Percentiles rank a stretch among this genome's conserved stretches.
Conservation (phyloP, 2,329 filamentous ascomycete genomes). For the Verticillium zaregamsianum region DNA sequence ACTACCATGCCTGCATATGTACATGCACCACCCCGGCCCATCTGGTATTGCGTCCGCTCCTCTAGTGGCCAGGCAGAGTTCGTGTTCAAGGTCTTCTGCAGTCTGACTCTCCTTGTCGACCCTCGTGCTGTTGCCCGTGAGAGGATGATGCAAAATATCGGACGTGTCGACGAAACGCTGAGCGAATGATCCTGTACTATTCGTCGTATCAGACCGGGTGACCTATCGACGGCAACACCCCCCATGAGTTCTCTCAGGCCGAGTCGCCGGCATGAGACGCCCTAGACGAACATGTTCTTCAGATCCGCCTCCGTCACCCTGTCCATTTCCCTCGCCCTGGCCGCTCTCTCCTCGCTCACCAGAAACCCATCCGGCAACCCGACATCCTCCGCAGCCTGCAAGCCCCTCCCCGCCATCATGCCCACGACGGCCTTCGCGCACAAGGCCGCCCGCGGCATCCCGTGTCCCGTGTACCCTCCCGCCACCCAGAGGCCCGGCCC, state of each 20-base stretch:
- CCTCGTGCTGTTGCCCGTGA: no score
- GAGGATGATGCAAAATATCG: no score
- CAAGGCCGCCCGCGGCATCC: constrained; percentile 70
- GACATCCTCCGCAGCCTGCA: constrained; percentile 20
- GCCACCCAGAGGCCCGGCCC: constrained; percentile 56
- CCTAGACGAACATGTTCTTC: constrained; percentile 10
- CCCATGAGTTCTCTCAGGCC: neutral
- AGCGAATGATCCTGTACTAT: no score
- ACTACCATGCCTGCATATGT: neutral
- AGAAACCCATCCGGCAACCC: constrained; percentile 40
- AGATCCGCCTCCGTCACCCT: constrained; percentile 11
- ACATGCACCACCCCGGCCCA: neutral
- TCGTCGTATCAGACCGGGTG: no score
- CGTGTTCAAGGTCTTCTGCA: no score
- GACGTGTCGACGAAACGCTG: no score
- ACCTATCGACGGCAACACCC: neutral
- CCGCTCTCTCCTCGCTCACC: constrained; percentile 26
- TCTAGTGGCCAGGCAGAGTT: no score
- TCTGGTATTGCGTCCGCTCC: neutral
- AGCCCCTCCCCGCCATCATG: constrained; percentile 41
- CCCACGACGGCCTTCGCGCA: constrained; percentile 60
- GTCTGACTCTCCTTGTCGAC: no score
- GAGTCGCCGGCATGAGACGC: no score
- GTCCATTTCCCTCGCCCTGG: constrained; percentile 10
- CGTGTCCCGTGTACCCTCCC: constrained; percentile 69